Base-by-base conservation (phyloP, 139 green algal genomes). In the Chlamydomonas applanata region DNA sequence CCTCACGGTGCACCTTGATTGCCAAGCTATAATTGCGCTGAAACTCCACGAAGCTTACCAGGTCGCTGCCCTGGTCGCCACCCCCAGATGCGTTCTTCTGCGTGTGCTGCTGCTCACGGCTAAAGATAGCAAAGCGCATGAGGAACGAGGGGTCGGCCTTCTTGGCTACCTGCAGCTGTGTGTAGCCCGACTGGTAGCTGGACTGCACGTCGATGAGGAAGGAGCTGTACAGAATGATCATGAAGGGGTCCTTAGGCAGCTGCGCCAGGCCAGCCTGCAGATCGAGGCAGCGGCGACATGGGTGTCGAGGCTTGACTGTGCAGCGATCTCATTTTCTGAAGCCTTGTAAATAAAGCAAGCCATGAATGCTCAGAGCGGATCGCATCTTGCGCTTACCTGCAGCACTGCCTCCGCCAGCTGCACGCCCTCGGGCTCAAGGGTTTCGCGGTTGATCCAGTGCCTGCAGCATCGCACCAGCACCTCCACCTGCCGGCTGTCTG, bases 31-130 rank as follows among this genome's bases (percentile, higher is more conserved):
- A 78, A 76, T 81, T 88, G 63, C 81, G 81, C 53, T 83, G 75
- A 57, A 88, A 83, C 72, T 83, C 82, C 29, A 88, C 79, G 59
- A 86, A 89, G 11, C 74, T 78, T 20, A 89, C 80, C 45, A 89
- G 75, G 64, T 89, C 84, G 11, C 82, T 73, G 20, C 76, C 71
- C 46, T 56, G 44, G 13, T n/a, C 29, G 60, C 53, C 62, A 49
- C 7, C 40, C 1, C 74, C 76, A 1, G 36, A 56, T 4, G 61
- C 60, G 1, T 13, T n/a, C 34, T 79, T 72, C 73, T 87, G 77
- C 40, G 82, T 83, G 53, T 75, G 67, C 69, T 86, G 64, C 63
- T 82, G 79, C 29, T 75, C 70, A 14, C 79, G 72, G 1, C 36
- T 72, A 59, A 85, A 88, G 53, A 88, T 79, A 46, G 54, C 64